A percentile compares a stretch with the other conserved stretches of the same genome.
Evolutionary conservation across 192 early-diverging fungal species (phyloP).

Genomic region (Diversispora epigaea): DNA sequence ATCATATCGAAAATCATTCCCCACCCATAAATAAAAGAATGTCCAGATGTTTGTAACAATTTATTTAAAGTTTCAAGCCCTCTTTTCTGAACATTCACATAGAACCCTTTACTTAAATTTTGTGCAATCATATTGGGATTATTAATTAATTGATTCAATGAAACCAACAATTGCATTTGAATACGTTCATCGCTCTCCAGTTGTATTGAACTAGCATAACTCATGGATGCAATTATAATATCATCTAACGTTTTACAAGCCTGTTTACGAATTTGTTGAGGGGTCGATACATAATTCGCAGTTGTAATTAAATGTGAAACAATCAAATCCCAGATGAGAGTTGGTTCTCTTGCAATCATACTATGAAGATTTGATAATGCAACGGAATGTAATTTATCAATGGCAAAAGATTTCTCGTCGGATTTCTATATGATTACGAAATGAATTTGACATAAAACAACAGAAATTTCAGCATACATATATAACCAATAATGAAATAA

Average conservation of each 20-base stretch:
- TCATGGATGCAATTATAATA: slow-evolving; percentile 71
- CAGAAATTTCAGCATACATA: neutral
- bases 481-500: neutral
- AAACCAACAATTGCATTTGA: slow-evolving; percentile 60
- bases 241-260: slow-evolving; percentile 74
- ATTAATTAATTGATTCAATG: slow-evolving; percentile 59
- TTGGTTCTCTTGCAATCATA: slow-evolving; percentile 41
- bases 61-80: slow-evolving; percentile 88
- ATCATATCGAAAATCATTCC: slow-evolving; percentile 88
- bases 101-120: neutral
- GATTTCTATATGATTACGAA: slow-evolving; percentile 47
- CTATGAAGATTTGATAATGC: slow-evolving; percentile 56
- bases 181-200: slow-evolving; percentile 63
- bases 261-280: slow-evolving; percentile 66
- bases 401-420: slow-evolving; percentile 75
- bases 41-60: slow-evolving; percentile 87
- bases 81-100: slow-evolving; percentile 75
- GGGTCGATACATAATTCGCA: slow-evolving; percentile 55
- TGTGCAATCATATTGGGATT: neutral
- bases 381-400: slow-evolving; percentile 51
- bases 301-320: slow-evolving; percentile 72
- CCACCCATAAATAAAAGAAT: slow-evolving; percentile 84
- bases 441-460: neutral
- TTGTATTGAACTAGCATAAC: slow-evolving; percentile 56
- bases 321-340: slow-evolving; percentile 58